A percentile compares a stretch with the other conserved stretches of the same genome.
Evolutionary conservation across 345 rosid genomes (phyloP).

Genomic region (Kandelia obovata): DNA sequence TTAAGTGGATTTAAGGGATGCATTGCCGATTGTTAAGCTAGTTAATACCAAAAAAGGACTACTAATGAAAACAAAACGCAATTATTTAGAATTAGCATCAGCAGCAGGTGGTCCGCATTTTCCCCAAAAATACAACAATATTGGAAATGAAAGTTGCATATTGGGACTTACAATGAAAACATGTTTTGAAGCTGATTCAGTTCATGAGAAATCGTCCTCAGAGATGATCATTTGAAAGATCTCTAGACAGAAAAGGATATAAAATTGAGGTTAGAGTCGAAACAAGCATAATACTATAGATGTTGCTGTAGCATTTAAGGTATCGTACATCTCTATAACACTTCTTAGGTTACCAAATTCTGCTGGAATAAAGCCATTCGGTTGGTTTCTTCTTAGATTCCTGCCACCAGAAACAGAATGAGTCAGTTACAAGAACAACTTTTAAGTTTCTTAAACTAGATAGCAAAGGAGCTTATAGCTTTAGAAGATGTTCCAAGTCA

Average conservation of each 20-base stretch:
- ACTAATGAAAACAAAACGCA: background rate
- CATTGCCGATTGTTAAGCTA: background rate
- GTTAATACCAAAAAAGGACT: no score
- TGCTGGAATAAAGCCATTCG: conserved; percentile 67
- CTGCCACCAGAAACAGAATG: conserved; percentile 29
- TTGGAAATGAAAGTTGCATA: background rate
- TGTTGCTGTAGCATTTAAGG: background rate
- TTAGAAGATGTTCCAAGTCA: conserved; percentile 90
- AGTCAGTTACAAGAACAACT: conserved; percentile 9
- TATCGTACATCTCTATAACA: conserved; percentile 68
- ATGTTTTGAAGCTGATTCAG: conserved; percentile 74
- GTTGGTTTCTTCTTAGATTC: conserved; percentile 75
- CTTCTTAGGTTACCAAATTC: conserved; percentile 48
- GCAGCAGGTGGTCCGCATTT: background rate
- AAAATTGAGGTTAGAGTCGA: conserved; percentile 7
- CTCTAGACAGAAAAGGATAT: conserved; percentile 43
- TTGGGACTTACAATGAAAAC: conserved; percentile 53
- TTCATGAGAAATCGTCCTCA: conserved; percentile 74
- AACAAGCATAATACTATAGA: background rate
- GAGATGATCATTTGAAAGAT: conserved; percentile 82
- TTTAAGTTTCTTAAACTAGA: conserved; percentile 11
- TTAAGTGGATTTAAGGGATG: background rate
- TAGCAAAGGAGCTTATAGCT: conserved; percentile 53
- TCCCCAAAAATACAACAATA: no score
- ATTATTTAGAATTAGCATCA: background rate